Base-by-base conservation (phyloP, 2,329 filamentous ascomycete genomes). In the Lecanicillium sp. region DNA sequence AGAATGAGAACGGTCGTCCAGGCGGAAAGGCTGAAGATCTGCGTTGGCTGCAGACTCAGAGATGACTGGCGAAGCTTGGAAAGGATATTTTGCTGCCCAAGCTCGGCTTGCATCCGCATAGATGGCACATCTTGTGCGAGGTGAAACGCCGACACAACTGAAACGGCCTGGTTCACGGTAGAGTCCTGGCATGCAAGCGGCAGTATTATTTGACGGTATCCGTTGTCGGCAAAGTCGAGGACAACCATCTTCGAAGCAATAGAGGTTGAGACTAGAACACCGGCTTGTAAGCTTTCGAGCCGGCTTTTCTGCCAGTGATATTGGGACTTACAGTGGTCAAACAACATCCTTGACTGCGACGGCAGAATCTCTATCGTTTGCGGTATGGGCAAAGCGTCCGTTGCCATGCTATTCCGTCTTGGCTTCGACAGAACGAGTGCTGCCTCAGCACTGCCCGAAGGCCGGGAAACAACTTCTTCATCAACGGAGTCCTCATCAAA, bases 161-260 rank as follows among this genome's bases (percentile, higher is more conserved):
- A 57, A 1, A 66, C 59, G 0, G 62, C 60, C 18, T 57, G 52
- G 17, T 51, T 51, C 0, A 66, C 51, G 0, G 59, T 47, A 1
- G 55, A 47, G 14, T 65, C 54, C 15, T 64, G 53, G 9, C 55
- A 51, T 1, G 62, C 62, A n/a, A 66, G 55, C 3, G 62, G 61
- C 3, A 66, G 48, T 6, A 66, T 53, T 10, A 64, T 40, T 5
- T 63, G 49, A 17, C 62, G 50, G 30, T 65, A 66, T 12, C 61
- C 62, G 28, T 66, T 65, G 8, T 43, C 49, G 0, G 48, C 35
- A 5, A 46, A 52, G 39, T 65, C 62, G 9, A 63, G 44, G 0
- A 65, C 54, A 1, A 66, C 60, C 62, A 66, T 65, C 15, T 56
- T 53, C 1, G 59, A 56, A 0, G 62, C 61, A 9, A 65, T 54